A percentile compares a stretch with the other conserved stretches of the same genome.
Evolutionary conservation across 805 yeast genomes (phyloP).

Genomic region (Candida glaebosa): DNA sequence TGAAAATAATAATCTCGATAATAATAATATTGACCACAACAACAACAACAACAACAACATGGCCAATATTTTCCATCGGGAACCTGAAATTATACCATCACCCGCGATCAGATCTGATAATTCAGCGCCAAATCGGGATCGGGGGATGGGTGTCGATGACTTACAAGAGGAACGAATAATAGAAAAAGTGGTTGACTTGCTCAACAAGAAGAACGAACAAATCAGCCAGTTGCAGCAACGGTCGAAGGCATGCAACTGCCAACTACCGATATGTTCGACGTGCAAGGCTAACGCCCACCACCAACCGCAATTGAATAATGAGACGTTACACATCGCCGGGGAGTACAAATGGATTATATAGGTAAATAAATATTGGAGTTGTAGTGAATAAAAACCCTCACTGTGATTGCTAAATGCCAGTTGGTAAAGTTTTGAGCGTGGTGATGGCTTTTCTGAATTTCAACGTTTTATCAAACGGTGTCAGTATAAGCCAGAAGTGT

Average conservation of each 20-base stretch:
- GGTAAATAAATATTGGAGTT: not conserved
- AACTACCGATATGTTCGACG: not conserved
- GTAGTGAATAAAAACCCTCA: not conserved
- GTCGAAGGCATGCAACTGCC: not conserved
- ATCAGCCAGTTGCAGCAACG: not conserved
- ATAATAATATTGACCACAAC: no score
- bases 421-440: no score
- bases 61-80: no score
- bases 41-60: constrained; percentile 3
- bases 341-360: constrained; percentile 27
- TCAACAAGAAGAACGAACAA: not conserved
- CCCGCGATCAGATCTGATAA: no score
- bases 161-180: not conserved
- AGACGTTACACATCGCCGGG: constrained; percentile 26
- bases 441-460: no score
- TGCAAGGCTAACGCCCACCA: not conserved
- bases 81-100: no score
- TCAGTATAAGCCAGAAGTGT: not conserved
- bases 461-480: no score
- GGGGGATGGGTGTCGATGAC: not conserved
- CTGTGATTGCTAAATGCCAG: no score
- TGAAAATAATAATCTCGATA: no score
- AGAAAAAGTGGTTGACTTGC: not conserved
- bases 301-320: constrained; percentile 7
- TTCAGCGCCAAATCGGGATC: not conserved